phyloP scores from a whole-genome alignment of 1,284 basidiomycete genomes.

The Bondarzewia mesenterica region DNA sequence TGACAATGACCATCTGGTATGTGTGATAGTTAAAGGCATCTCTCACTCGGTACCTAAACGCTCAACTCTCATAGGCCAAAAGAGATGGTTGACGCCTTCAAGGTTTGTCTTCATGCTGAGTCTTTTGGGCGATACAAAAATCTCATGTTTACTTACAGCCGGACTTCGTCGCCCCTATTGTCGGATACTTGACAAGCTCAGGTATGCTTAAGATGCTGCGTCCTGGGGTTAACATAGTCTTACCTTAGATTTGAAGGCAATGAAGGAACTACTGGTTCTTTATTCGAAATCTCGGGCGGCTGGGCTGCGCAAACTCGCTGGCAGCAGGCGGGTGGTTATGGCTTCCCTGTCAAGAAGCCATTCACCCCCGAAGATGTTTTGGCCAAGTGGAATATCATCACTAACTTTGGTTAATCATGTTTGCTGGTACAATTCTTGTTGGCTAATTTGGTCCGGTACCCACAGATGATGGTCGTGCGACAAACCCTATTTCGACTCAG shows the following conservation, averaged over 20 bases:
- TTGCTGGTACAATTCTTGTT: background rate
- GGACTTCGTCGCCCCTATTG: conserved; percentile 87
- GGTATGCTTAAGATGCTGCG: conserved; percentile 23
- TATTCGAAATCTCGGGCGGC: conserved; percentile 91
- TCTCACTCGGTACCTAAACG: background rate
- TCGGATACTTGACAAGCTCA: conserved; percentile 86
- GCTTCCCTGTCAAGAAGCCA: conserved; percentile 75
- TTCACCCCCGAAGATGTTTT: conserved; percentile 76
- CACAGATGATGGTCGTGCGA: conserved; percentile 68
- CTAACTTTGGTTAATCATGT: conserved; percentile 61
- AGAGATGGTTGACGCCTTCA: conserved; percentile 93
- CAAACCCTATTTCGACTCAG: conserved; percentile 62
- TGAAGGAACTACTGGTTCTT: conserved; percentile 61
- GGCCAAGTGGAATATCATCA: conserved; percentile 75
- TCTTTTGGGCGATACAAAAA: conserved; percentile 5
- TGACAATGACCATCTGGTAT: conserved; percentile 82
- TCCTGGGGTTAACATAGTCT: background rate
- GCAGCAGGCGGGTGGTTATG: conserved; percentile 84
- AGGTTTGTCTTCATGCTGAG: conserved; percentile 33
- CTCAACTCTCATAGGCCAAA: conserved; percentile 50
- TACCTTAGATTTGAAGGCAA: conserved; percentile 38
- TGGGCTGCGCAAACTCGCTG: conserved; percentile 92
- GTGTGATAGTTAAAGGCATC: conserved; percentile 1
- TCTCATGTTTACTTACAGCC: conserved; percentile 41
- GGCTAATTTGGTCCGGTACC: background rate